Base-by-base conservation (phyloP, 2,329 filamentous ascomycete genomes). In the Aphanoascus verrucosus region DNA sequence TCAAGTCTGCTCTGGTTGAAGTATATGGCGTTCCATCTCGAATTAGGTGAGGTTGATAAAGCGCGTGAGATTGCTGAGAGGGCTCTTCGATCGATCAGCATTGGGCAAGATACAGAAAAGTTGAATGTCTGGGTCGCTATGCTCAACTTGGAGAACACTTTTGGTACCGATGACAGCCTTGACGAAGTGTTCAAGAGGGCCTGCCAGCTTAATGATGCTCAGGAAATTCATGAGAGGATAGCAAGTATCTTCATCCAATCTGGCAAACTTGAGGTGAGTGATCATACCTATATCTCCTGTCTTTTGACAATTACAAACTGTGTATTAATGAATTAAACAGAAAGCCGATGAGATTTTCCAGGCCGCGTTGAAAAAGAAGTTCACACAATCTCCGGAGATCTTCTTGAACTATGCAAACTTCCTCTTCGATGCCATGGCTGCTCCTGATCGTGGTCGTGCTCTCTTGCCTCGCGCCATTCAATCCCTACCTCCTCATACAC, bases 11-110 rank as follows among this genome's bases (percentile, higher is more conserved):
- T 97, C 28, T 98, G 93, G 93, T 87, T 96, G 52, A 81, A 88
- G 60, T 98, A 98, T 73, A 97, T 98, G 88, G 89, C 90, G n/a
- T 94, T 94, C 78, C 88, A 97, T 71, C 84, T 96, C 69, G 85
- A 94, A 65, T 80, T 94, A 50, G 88, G 88, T 65, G 93, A 98
- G 70, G 77, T 94, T 17, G 82, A 84, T 57, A 93, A 89, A 70
- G 90, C 93, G 11, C 83, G 91, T 47, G 86, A 91, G 59, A 85
- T 96, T 55, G 90, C 88, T 1, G 86, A 96, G 71, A 85, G 93
- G 57, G 93, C 93, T 15, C 80, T 97, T 58, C 84, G 85, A 65
- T 94, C 86, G 14, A 97, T 98, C 73, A 86, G 88, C 69, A 88
- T 94, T 57, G 82, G 87, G 23, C 89, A 96, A 67, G 86, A 95